A percentile compares a stretch with the other conserved stretches of the same genome.
These are phyloP conservation scores for Suillus luteus DNA, from an alignment of 768 basidiomycete species.

Conservation along the genomic window DNA sequence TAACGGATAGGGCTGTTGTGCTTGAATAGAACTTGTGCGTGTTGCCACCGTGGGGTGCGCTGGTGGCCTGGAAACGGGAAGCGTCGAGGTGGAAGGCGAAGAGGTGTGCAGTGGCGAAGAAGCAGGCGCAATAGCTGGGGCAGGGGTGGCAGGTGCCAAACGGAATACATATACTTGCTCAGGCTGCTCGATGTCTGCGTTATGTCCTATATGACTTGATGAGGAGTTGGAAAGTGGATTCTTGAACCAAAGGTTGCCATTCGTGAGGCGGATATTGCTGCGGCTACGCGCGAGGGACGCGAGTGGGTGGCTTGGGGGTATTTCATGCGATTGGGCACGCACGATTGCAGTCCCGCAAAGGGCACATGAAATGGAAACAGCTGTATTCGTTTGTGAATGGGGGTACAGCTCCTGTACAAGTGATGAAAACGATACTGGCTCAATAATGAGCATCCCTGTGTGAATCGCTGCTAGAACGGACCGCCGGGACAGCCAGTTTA, in stretches of 20 bases:
- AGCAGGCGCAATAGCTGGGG: slow-evolving; percentile 23
- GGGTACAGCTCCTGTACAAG: slow-evolving; percentile 57
- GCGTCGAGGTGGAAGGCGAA: slow-evolving; percentile 37
- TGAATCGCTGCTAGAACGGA: slow-evolving; percentile 85
- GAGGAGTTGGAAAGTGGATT: slow-evolving; percentile 44
- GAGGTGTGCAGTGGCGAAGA: slow-evolving; percentile 26
- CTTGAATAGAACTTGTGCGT: slow-evolving; percentile 26
- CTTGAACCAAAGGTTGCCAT: slow-evolving; percentile 64
- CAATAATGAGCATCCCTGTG: slow-evolving; percentile 82
- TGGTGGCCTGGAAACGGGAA: slow-evolving; percentile 26
- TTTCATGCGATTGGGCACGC: slow-evolving; percentile 37
- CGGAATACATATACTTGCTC: slow-evolving; percentile 71
- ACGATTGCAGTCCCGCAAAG: slow-evolving; percentile 66
- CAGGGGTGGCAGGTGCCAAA: slow-evolving; percentile 39
- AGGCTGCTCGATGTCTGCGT: slow-evolving; percentile 29
- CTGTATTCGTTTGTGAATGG: slow-evolving; percentile 46
- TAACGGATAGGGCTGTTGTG: slow-evolving; percentile 56
- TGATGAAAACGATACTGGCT: slow-evolving; percentile 70
- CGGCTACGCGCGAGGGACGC: slow-evolving; percentile 33
- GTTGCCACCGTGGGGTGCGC: slow-evolving; percentile 47
- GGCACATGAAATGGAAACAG: slow-evolving; percentile 63
- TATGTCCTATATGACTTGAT: slow-evolving; percentile 18
- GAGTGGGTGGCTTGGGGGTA: slow-evolving; percentile 37
- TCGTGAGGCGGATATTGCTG: slow-evolving; percentile 40
- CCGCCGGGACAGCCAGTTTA: slow-evolving; percentile 92